Conservation (phyloP, 768 basidiomycete genomes). For the Candolleomyces aberdarensis region DNA sequence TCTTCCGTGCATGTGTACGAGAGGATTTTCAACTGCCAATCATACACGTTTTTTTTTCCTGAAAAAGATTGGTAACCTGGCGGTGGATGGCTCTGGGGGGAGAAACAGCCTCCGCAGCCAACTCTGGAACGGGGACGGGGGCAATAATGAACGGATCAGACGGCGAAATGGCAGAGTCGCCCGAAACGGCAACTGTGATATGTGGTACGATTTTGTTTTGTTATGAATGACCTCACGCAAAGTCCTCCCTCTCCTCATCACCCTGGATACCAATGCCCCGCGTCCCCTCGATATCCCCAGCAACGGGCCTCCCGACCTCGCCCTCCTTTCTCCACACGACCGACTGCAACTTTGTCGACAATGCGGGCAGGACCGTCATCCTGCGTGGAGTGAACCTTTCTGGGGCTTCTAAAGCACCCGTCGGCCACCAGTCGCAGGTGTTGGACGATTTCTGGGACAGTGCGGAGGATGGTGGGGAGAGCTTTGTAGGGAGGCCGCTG, state of each 20-base stretch:
- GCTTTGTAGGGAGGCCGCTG: slow-evolving; percentile 76
- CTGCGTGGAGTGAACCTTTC: slow-evolving; percentile 95
- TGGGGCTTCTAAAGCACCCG: slow-evolving; percentile 83
- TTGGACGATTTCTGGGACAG: slow-evolving; percentile 80
- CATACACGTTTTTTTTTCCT: no score
- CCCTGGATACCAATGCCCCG: slow-evolving; percentile 43
- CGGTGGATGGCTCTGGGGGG: no score
- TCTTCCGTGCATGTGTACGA: no score
- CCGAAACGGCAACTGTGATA: background rate
- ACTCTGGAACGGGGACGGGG: background rate
- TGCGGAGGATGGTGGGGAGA: slow-evolving; percentile 65
- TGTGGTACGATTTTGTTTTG: background rate
- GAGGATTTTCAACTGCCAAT: no score
- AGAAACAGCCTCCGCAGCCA: no score
- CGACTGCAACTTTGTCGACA: slow-evolving; percentile 70
- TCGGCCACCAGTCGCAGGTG: slow-evolving; percentile 62
- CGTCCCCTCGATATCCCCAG: slow-evolving; percentile 56
- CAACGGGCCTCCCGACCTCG: slow-evolving; percentile 47
- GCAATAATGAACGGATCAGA: background rate
- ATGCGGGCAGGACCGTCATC: slow-evolving; percentile 69
- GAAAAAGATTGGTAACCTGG: no score
- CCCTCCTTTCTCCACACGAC: slow-evolving; percentile 63
- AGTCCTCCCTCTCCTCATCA: background rate
- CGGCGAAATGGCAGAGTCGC: background rate
- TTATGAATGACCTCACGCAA: background rate